Conservation (phyloP, 192 early-diverging fungal genomes). For the Linnemannia exigua region DNA sequence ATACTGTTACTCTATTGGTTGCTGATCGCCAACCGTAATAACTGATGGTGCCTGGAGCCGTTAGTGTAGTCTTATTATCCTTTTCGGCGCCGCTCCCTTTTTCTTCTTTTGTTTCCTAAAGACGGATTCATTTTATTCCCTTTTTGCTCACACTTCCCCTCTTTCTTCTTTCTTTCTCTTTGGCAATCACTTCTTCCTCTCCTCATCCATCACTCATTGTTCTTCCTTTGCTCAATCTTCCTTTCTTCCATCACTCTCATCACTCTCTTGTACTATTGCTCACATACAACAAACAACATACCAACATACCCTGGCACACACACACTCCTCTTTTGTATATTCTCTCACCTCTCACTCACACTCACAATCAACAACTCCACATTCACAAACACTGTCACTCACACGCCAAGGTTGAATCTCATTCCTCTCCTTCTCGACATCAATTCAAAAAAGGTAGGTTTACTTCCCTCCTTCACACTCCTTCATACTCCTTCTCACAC, state of each 20-base stretch:
- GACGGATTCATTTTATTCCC: neutral
- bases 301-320: neutral
- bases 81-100: neutral
- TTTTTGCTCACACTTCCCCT: neutral
- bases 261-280: neutral
- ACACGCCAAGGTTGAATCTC: neutral
- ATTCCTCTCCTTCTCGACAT: neutral
- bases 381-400: too few species aligned
- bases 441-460: neutral
- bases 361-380: too few species aligned
- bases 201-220: neutral
- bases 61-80: neutral
- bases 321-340: neutral
- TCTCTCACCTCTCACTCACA: neutral
- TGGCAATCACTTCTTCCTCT: too few species aligned
- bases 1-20: neutral
- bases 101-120: neutral
- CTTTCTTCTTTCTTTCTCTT: neutral
- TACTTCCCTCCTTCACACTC: neutral
- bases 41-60: constrained; percentile 4
- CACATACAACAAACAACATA: neutral
- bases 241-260: neutral
- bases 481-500: neutral
- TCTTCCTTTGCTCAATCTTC: too few species aligned
- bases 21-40: neutral